phyloP scores from a whole-genome alignment of 352 stramenopile genomes.

The Globisporangium radiosum region DNA sequence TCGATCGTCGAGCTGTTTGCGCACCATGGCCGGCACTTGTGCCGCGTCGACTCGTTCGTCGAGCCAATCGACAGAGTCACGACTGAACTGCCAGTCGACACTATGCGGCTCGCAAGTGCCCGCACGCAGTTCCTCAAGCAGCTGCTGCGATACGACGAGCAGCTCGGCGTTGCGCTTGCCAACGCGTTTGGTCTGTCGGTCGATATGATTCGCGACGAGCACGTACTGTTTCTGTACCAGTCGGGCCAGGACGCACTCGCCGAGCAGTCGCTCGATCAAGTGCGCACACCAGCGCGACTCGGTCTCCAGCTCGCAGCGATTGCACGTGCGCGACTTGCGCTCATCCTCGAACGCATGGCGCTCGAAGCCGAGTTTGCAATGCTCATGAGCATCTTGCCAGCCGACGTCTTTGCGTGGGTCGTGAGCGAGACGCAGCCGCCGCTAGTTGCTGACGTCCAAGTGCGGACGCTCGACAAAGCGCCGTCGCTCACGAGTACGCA shows the following conservation, averaged over 20 bases:
- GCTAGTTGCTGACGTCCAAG: constrained; percentile 47
- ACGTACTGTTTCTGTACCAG: constrained; percentile 79
- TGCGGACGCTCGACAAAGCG: constrained; percentile 56
- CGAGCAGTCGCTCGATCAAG: constrained; percentile 67
- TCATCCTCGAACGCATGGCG: constrained; percentile 79
- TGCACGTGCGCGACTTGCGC: constrained; percentile 53
- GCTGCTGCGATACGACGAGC: constrained; percentile 60
- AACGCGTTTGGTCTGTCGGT: constrained; percentile 71
- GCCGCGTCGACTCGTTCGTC: constrained; percentile 53
- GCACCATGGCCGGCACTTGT: constrained; percentile 42
- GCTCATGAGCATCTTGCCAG: constrained; percentile 78
- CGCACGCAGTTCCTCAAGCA: constrained; percentile 65
- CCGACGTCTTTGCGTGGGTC: constrained; percentile 73
- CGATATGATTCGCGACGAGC: constrained; percentile 70
- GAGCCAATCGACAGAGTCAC: constrained; percentile 19
- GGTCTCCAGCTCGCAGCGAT: constrained; percentile 56
- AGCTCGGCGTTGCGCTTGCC: constrained; percentile 52
- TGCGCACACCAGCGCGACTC: constrained; percentile 58
- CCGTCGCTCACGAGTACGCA: constrained; percentile 77
- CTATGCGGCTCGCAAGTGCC: constrained; percentile 18
- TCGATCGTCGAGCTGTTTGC: constrained; percentile 63
- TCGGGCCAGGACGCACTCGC: constrained; percentile 59
- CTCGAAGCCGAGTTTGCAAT: constrained; percentile 62
- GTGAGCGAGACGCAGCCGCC: constrained; percentile 42
- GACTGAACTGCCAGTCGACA: background rate